Conservation (phyloP, 1,284 basidiomycete species). For the Vanrija pseudolonga region DNA sequence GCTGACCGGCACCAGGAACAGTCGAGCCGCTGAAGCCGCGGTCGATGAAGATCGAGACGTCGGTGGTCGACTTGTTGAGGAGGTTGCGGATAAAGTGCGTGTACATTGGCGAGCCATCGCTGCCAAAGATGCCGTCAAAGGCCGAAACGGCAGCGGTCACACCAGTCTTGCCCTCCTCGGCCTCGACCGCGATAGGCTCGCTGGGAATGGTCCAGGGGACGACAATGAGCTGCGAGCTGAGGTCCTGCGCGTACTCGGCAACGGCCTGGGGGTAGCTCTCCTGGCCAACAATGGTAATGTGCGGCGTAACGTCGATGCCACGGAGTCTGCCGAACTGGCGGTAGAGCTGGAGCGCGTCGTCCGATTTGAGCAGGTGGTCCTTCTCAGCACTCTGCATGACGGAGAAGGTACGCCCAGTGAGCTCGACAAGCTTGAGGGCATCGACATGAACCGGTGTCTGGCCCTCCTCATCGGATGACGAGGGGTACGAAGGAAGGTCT, state of each 20-base stretch:
- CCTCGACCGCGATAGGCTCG: not conserved
- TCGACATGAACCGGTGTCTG: conserved; percentile 51
- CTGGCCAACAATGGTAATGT: conserved; percentile 63
- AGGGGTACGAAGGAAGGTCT: not conserved
- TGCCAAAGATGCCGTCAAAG: conserved; percentile 43
- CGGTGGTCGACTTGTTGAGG: conserved; percentile 60
- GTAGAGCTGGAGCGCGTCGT: conserved; percentile 76
- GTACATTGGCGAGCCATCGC: conserved; percentile 55
- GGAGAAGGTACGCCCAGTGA: conserved; percentile 80
- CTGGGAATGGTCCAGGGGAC: conserved; percentile 66
- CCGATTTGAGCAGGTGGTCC: conserved; percentile 62
- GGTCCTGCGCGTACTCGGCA: conserved; percentile 60
- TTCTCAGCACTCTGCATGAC: conserved; percentile 76
- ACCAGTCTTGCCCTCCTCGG: conserved; percentile 13
- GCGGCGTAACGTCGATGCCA: conserved; percentile 60
- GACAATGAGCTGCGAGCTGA: conserved; percentile 68
- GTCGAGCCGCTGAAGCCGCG: conserved; percentile 52
- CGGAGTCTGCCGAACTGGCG: conserved; percentile 70
- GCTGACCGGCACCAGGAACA: conserved; percentile 52
- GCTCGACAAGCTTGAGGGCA: conserved; percentile 79
- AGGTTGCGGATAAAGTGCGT: conserved; percentile 76
- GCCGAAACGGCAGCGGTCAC: conserved; percentile 17
- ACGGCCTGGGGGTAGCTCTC: conserved; percentile 69
- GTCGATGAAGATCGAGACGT: conserved; percentile 80
- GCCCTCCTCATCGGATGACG: no score